Base-by-base conservation (phyloP, 768 basidiomycete genomes). In the Asterophora parasitica region DNA sequence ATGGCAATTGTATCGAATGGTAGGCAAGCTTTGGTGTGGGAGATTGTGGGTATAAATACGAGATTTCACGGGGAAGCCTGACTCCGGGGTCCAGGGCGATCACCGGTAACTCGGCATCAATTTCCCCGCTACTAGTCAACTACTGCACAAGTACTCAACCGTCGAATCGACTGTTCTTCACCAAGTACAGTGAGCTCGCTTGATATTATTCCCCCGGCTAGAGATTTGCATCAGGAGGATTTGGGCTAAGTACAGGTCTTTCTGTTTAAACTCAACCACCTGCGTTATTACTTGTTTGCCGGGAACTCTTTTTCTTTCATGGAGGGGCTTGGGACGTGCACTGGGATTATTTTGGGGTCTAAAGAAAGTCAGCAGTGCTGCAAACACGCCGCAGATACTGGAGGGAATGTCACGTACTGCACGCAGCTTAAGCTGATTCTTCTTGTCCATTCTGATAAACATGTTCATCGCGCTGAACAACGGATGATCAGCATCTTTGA, bases 1-100 rank as follows among this genome's bases (percentile, higher is more conserved):
- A 82, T 82, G 38, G 46, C 53, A 43, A 48, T 40, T 40, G 37
- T 35, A 19, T 9, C n/a, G 30, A 33, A 32, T 3, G 30, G n/a
- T 4, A 19, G 19, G 30, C 19, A 28, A 13, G 3, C n/a, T 8
- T 12, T 4, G 9, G 10, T 6, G 17, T 26, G n/a, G 28, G 4
- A 28, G 13, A 23, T 7, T 27, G 13, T 26, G 7, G 38, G 38
- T n/a, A 7, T 40, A 23, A 40, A 16, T 26, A 40, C 4, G 38
- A 15, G 28, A 17, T 38, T 20, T 38, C 37, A 38, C 37, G 17
- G 19, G 37, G 37, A n/a, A n/a, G n/a, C n/a, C n/a, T n/a, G n/a
- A n/a, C n/a, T 39, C 23, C 20, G 16, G 38, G 20, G 23, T 8
- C 38, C 19, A 7, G 34, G 13, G 34, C 17, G 17, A 23, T 11